These are phyloP conservation scores for Epichloe uncinata DNA, from an alignment of 2,329 filamentous ascomycete genomes.

Conservation along the genomic window DNA sequence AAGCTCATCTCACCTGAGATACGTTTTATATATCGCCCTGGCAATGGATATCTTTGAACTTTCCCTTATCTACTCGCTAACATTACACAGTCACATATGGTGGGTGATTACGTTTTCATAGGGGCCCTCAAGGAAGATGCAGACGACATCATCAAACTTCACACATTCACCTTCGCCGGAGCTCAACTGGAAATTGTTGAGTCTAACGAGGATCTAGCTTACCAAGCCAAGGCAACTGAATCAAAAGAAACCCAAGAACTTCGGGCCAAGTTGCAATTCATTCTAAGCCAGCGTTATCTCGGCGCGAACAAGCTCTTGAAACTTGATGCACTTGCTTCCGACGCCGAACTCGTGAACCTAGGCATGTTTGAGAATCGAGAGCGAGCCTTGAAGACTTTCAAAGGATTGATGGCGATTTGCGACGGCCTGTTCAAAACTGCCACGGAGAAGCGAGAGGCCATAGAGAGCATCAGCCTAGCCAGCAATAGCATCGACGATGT, in stretches of 20 bases:
- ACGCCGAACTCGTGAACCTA: slow-evolving; percentile 57
- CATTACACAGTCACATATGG: slow-evolving; percentile 53
- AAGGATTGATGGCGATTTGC: slow-evolving; percentile 78
- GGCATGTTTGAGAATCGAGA: slow-evolving; percentile 62
- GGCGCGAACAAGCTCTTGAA: slow-evolving; percentile 61
- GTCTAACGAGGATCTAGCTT: slow-evolving; percentile 26
- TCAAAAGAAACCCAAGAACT: slow-evolving; percentile 44
- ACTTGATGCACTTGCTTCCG: slow-evolving; percentile 62
- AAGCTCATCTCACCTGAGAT: neutral
- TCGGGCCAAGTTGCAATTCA: slow-evolving; percentile 53
- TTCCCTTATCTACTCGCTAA: slow-evolving; percentile 37
- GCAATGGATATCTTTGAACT: neutral
- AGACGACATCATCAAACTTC: slow-evolving; percentile 51
- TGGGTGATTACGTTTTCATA: slow-evolving; percentile 57
- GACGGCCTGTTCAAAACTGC: slow-evolving; percentile 61
- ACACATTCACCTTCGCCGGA: slow-evolving; percentile 57
- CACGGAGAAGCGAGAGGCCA: slow-evolving; percentile 60
- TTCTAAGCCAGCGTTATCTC: slow-evolving; percentile 66
- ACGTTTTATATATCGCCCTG: neutral
- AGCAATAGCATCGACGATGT: slow-evolving; percentile 69
- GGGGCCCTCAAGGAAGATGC: slow-evolving; percentile 51
- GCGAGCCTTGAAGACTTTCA: slow-evolving; percentile 76
- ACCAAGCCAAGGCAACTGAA: slow-evolving; percentile 26
- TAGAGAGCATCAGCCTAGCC: slow-evolving; percentile 70
- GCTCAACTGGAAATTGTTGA: slow-evolving; percentile 43